These are phyloP conservation scores for Auricularia sp. DNA, from an alignment of 768 basidiomycete genomes.

Conservation along the genomic window DNA sequence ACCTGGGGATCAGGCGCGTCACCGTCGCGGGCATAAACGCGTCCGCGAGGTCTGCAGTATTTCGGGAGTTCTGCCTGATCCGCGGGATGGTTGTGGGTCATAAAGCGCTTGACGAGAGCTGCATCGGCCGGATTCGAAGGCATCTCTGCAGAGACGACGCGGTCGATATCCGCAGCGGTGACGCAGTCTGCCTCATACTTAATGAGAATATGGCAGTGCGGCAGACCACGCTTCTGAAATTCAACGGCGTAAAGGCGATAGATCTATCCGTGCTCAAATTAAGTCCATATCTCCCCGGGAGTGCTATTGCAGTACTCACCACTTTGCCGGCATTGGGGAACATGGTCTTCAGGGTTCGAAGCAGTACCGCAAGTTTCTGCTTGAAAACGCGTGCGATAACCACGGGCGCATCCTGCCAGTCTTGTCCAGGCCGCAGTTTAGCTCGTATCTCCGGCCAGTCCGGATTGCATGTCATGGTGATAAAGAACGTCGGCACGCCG, in stretches of 20 bases:
- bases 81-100: slow-evolving; percentile 25
- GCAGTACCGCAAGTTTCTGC: slow-evolving; percentile 17
- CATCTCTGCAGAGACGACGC: slow-evolving; percentile 25
- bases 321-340: slow-evolving; percentile 21
- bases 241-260: slow-evolving; percentile 28
- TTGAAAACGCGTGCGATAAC: slow-evolving; percentile 28
- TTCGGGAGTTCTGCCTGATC: neutral
- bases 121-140: slow-evolving; percentile 18
- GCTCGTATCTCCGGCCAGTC: slow-evolving; percentile 28
- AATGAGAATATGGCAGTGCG: slow-evolving; percentile 32
- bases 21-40: too few relatives aligned
- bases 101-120: slow-evolving; percentile 19
- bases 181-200: slow-evolving; percentile 18
- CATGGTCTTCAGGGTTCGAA: slow-evolving; percentile 18
- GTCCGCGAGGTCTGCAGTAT: too few relatives aligned
- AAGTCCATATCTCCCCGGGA: too few relatives aligned
- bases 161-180: slow-evolving; percentile 20
- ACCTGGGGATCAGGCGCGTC: slow-evolving; percentile 6
- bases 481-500: too few relatives aligned
- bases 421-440: slow-evolving; percentile 24
- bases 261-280: neutral
- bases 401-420: slow-evolving; percentile 23
- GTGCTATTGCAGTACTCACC: neutral
- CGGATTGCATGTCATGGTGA: slow-evolving; percentile 33
- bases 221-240: slow-evolving; percentile 33